Base-by-base conservation (phyloP, 1,284 basidiomycete species). In the Papiliotrema nemorosa region DNA sequence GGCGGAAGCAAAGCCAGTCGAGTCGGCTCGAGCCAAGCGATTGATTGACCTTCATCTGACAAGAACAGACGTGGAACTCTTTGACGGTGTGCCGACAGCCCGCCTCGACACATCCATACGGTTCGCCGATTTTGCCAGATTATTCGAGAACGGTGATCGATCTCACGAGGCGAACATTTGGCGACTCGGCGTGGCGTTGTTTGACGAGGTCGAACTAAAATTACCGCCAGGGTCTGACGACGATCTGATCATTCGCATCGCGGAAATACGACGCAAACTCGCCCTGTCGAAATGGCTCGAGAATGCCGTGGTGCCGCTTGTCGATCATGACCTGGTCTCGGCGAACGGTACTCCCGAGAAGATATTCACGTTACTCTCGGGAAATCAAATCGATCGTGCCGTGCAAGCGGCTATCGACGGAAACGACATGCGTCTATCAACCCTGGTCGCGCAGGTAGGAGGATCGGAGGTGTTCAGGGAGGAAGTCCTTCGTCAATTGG, bases 241-340 rank as follows among this genome's bases (percentile, higher is more conserved):
- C 55, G 81, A 84, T 13, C 77, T 89, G 29, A 44, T 57, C 21
- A 38, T 57, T 13, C 59, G 67, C 1, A 64, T 70, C 16, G 52
- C 59, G 24, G 73, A 74, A 34, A 74, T 97, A 14, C 83, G 87
- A 47, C 82, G 94, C 36, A 90, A 91, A 68, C 81, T 84, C 27
- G 87, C 86, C 0, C 74, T 97, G 14, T 90, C 90, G 4, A 78
- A 82, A 36, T 97, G 94, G 94, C 79, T 97, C 3, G 82, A 87
- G 67, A 79, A 83, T 9, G 82, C 84, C 2, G 87, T 96, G 13
- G 80, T 84, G 1, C 77, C 85, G 1, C 73, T 80, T 0, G 85
- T 96, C 22, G 90, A 96, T 53, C 77, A 80, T 9, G 86, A 89
- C 60, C 72, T 90, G n/a, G 82, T 82, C 44, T 76, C 77, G 34